Evolutionary conservation across 2,329 filamentous ascomycete genomes (phyloP).

Genomic region (Penicillium sp.): DNA sequence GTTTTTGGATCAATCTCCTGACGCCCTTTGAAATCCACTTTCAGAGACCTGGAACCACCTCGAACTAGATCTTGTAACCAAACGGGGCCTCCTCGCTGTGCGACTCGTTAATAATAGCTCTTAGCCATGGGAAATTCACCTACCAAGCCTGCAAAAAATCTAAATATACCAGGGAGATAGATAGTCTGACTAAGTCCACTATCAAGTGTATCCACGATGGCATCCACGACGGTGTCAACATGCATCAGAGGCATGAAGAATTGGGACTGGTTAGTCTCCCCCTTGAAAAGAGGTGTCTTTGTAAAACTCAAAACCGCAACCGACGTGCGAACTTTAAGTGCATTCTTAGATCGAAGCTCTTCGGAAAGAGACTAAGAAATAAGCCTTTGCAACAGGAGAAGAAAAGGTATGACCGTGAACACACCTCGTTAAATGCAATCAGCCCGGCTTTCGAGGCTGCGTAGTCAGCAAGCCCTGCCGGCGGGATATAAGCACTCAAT

Average conservation of each 20-base stretch:
- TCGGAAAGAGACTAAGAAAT: constrained; percentile 13
- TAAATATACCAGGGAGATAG: constrained; percentile 23
- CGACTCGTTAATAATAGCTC: neutral
- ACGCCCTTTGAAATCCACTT: constrained; percentile 25
- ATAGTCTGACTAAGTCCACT: constrained; percentile 22
- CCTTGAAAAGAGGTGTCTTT: constrained; percentile 28
- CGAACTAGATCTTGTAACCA: constrained; percentile 23
- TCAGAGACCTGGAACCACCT: constrained; percentile 16
- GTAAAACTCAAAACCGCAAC: constrained; percentile 28
- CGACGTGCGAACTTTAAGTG: constrained; percentile 22
- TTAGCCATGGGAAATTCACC: constrained; percentile 3
- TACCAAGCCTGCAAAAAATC: constrained; percentile 26
- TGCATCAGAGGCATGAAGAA: constrained; percentile 29
- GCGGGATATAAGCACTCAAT: constrained; percentile 29
- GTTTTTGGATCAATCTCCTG: constrained; percentile 23
- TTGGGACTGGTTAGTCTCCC: constrained; percentile 25
- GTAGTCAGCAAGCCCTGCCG: constrained; percentile 28
- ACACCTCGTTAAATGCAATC: constrained; percentile 26
- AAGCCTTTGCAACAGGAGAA: neutral
- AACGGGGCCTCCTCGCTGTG: constrained; percentile 20
- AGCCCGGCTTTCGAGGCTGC: constrained; percentile 29
- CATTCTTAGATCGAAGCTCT: constrained; percentile 20
- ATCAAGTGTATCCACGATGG: constrained; percentile 24
- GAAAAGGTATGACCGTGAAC: neutral
- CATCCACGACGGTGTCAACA: constrained; percentile 28